These are phyloP conservation scores for Picocystis salinarum DNA, from an alignment of 139 green algal genomes.

Conservation along the genomic window DNA sequence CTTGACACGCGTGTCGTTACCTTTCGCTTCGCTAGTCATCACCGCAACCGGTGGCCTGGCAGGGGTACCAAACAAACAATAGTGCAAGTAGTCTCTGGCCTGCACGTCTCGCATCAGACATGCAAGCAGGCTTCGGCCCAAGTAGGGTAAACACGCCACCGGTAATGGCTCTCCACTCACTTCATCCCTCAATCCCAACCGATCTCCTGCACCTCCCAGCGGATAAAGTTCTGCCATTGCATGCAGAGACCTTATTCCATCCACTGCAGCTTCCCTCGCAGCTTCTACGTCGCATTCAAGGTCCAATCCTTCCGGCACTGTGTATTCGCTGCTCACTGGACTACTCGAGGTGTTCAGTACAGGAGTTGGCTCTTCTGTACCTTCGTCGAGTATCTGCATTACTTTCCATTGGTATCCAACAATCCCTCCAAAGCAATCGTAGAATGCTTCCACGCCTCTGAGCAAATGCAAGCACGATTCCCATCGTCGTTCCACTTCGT, in stretches of 20 bases:
- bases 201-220: conserved; percentile 79
- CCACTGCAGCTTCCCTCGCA: conserved; percentile 15
- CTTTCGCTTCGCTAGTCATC: conserved; percentile 94
- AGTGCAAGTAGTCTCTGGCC: conserved; percentile 87
- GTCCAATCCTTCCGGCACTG: conserved; percentile 9
- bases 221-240: conserved; percentile 84
- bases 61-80: conserved; percentile 52
- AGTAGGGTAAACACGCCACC: conserved; percentile 83
- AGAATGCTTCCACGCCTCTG: conserved; percentile 66
- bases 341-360: not conserved
- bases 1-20: conserved; percentile 66
- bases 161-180: conserved; percentile 71
- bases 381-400: conserved; percentile 60
- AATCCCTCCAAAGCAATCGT: conserved; percentile 83
- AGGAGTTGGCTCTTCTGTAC: not conserved
- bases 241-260: conserved; percentile 49
- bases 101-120: conserved; percentile 77
- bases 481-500: no score
- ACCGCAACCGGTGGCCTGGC: conserved; percentile 76
- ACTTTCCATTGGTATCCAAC: conserved; percentile 77
- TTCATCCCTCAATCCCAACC: conserved; percentile 69
- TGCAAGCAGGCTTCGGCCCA: conserved; percentile 74
- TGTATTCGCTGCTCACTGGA: conserved; percentile 4
- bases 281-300: conserved; percentile 6
- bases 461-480: no score